Conservation (phyloP, 2,329 filamentous ascomycete genomes). For the Apiospora pterosperma region DNA sequence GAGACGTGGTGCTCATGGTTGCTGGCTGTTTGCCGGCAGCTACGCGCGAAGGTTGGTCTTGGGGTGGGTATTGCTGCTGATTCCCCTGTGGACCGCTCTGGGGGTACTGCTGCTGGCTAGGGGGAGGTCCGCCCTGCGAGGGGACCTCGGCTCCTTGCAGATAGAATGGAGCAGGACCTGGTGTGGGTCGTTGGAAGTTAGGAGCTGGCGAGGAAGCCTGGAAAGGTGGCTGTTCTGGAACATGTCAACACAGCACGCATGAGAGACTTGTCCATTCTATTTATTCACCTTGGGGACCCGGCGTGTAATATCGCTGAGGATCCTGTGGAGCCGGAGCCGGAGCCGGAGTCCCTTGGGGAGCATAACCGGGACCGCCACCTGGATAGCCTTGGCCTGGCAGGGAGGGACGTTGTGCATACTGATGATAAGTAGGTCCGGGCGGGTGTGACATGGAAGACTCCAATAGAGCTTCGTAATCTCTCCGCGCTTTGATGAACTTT, state of each 20-base stretch:
- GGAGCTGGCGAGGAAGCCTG: conserved; percentile 46
- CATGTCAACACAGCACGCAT: conserved; percentile 23
- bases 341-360: conserved; percentile 39
- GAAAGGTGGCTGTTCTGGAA: conserved; percentile 39
- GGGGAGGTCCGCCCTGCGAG: conserved; percentile 27
- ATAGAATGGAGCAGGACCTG: conserved; percentile 61
- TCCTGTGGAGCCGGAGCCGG: conserved; percentile 48
- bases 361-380: conserved; percentile 29
- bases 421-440: conserved; percentile 74
- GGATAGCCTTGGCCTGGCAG: conserved; percentile 31
- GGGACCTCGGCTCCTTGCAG: conserved; percentile 57
- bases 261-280: conserved; percentile 34
- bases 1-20: conserved; percentile 48
- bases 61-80: conserved; percentile 20
- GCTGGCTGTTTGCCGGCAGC: conserved; percentile 46
- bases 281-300: conserved; percentile 44
- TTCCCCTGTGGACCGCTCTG: conserved; percentile 28
- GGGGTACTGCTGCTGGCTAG: conserved; percentile 19
- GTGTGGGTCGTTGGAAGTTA: conserved; percentile 52
- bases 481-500: conserved; percentile 97
- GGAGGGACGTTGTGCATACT: conserved; percentile 55
- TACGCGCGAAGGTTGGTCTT: conserved; percentile 40
- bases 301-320: conserved; percentile 66
- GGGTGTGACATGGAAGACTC: conserved; percentile 96
- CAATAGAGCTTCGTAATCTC: conserved; percentile 93